Evolutionary conservation across 1,284 basidiomycete species (phyloP).

Genomic region (Heliocybe sulcata): DNA sequence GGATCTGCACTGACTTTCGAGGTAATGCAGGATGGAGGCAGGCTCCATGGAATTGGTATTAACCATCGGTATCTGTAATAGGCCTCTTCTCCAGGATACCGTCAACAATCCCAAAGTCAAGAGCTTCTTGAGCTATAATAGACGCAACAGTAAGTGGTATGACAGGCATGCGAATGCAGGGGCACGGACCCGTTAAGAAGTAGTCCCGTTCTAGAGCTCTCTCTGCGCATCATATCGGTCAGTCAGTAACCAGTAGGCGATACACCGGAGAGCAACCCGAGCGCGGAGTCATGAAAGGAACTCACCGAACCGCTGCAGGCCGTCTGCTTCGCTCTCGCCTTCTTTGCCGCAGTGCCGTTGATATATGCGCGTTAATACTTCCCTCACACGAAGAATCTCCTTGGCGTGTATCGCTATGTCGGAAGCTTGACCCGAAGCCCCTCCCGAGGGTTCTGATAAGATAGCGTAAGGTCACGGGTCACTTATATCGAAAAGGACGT

Average conservation of each 20-base stretch:
- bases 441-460: slow-evolving; percentile 81
- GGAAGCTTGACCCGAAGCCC: slow-evolving; percentile 87
- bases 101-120: slow-evolving; percentile 88
- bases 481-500: neutral
- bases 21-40: neutral
- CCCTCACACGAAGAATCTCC: slow-evolving; percentile 84
- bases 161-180: slow-evolving; percentile 2
- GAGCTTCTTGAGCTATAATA: slow-evolving; percentile 68
- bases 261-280: neutral
- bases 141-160: slow-evolving; percentile 3
- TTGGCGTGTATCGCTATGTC: slow-evolving; percentile 93
- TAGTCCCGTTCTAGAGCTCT: slow-evolving; percentile 88
- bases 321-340: slow-evolving; percentile 58
- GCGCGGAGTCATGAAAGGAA: slow-evolving; percentile 12
- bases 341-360: slow-evolving; percentile 67
- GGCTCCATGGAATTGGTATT: neutral
- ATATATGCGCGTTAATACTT: slow-evolving; percentile 80
- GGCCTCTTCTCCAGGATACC: slow-evolving; percentile 76
- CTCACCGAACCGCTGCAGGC: slow-evolving; percentile 74
- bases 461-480: neutral
- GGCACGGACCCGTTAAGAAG: slow-evolving; percentile 76
- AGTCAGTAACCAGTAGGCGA: neutral
- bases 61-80: neutral
- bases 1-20: neutral
- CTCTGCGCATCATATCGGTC: slow-evolving; percentile 36